phyloP scores from a whole-genome alignment of 768 basidiomycete genomes.

The Leccinum variicolor region DNA sequence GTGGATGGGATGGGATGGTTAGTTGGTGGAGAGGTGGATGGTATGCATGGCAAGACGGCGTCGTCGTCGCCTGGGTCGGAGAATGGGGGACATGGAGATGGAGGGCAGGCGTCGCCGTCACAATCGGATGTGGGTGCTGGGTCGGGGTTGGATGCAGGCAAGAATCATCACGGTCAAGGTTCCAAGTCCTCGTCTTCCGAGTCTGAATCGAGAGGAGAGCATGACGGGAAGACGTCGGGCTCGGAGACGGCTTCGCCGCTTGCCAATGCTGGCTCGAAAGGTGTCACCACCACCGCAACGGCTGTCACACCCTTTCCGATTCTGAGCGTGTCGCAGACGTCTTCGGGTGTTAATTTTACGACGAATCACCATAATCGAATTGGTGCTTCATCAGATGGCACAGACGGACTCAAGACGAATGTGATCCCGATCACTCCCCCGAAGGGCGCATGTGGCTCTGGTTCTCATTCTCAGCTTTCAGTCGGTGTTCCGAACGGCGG shows the following conservation, averaged over 20 bases:
- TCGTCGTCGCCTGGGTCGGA: constrained; percentile 5
- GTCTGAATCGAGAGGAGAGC: too few species aligned
- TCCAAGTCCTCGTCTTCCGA: neutral
- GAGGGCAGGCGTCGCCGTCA: neutral
- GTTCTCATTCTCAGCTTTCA: constrained; percentile 1
- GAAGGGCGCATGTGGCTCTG: neutral
- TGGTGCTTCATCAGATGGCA: neutral
- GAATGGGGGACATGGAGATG: neutral
- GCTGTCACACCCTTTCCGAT: too few species aligned
- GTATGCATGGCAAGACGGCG: neutral
- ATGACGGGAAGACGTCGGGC: too few species aligned
- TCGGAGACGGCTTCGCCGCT: too few species aligned
- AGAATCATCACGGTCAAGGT: neutral
- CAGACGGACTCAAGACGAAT: constrained; percentile 10
- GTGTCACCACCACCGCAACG: too few species aligned
- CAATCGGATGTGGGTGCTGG: constrained; percentile 1
- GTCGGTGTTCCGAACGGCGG: neutral
- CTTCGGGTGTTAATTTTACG: too few species aligned
- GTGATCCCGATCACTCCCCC: constrained; percentile 2
- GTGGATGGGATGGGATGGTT: constrained; percentile 15
- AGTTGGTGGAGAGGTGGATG: constrained; percentile 13
- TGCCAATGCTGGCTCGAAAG: too few species aligned
- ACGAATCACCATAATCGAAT: neutral
- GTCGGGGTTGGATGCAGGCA: constrained; percentile 1
- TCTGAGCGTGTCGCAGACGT: too few species aligned